Conservation (phyloP, 768 basidiomycete species). For the Rhodotorula babjevae region DNA sequence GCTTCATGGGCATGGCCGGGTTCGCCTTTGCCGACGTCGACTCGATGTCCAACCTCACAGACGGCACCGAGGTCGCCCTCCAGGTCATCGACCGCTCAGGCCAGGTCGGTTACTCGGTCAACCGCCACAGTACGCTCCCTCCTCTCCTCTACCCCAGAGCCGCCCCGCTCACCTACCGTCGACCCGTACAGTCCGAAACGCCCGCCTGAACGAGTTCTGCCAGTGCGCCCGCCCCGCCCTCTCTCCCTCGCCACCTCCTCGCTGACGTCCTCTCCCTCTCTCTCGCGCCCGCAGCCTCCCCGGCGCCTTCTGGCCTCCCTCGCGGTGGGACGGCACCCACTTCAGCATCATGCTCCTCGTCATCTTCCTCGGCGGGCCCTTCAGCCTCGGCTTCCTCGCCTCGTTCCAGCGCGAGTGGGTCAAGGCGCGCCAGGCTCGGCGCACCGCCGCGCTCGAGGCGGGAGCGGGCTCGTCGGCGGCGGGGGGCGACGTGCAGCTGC, state of each 20-base stretch:
- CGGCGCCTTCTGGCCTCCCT: conserved; percentile 23
- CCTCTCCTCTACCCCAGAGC: no score
- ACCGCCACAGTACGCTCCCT: conserved; percentile 1
- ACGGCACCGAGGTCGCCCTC: conserved; percentile 12
- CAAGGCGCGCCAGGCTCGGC: background rate
- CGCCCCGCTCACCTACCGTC: background rate
- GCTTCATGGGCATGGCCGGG: conserved; percentile 21
- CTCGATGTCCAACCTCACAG: background rate
- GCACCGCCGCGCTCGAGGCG: background rate
- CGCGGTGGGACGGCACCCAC: conserved; percentile 24
- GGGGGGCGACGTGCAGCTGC: conserved; percentile 13
- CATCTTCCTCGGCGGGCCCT: conserved; percentile 19
- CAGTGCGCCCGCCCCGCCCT: conserved; percentile 8
- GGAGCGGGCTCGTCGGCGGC: background rate
- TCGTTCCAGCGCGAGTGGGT: background rate
- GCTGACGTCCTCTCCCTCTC: background rate
- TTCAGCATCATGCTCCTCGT: conserved; percentile 19
- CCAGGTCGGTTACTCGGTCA: conserved; percentile 5
- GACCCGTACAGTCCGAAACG: background rate
- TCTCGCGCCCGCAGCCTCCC: conserved; percentile 3
- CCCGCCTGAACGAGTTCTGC: conserved; percentile 30
- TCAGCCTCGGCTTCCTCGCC: background rate
- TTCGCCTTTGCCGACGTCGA: background rate
- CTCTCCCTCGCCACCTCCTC: background rate
- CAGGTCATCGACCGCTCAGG: conserved; percentile 16